These are phyloP conservation scores for Larix kaempferi DNA, from an alignment of 75 land plant species.

Conservation along the genomic window DNA sequence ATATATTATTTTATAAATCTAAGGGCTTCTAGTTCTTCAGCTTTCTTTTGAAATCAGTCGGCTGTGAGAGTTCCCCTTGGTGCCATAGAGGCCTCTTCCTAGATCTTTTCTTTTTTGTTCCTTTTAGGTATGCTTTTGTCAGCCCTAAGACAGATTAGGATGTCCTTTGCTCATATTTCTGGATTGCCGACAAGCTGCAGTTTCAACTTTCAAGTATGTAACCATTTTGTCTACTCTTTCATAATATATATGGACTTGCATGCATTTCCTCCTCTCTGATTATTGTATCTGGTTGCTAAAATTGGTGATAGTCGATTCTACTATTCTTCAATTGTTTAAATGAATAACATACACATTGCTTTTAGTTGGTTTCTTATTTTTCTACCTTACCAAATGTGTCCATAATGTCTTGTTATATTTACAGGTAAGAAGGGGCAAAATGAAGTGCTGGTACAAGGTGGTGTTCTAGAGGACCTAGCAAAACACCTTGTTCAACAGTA, in stretches of 20 bases:
- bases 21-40: background rate
- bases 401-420: background rate
- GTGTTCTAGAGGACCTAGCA: conserved; percentile 80
- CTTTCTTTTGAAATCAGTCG: background rate
- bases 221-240: background rate
- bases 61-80: background rate
- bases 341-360: background rate
- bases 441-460: conserved; percentile 89
- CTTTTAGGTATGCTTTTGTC: no score
- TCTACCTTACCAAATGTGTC: background rate
- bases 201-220: no score
- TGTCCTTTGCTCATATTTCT: background rate
- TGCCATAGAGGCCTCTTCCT: background rate
- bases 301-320: background rate
- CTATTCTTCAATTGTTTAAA: background rate
- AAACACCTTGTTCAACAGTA: conserved; percentile 79
- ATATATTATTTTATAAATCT: background rate
- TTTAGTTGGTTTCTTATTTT: background rate
- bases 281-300: background rate
- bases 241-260: background rate
- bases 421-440: conserved; percentile 78
- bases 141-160: background rate
- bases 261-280: background rate
- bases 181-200: background rate
- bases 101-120: background rate